phyloP scores from a whole-genome alignment of 2,329 filamentous ascomycete species.

The Fusarium proliferatum region DNA sequence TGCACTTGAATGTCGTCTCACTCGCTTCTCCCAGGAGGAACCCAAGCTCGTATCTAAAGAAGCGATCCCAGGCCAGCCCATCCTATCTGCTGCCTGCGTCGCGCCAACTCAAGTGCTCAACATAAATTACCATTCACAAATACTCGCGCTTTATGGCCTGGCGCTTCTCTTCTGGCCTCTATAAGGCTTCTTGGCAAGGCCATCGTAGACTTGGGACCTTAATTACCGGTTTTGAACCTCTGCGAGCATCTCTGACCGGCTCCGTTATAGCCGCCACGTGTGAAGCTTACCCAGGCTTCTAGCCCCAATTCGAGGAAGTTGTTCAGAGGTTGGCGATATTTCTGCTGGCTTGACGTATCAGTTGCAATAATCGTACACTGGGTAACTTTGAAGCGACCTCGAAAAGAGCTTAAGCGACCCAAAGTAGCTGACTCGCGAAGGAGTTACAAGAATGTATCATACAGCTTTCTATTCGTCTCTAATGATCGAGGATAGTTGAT shows the following conservation, averaged over 20 bases:
- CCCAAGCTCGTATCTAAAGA: neutral
- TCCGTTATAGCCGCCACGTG: fast-evolving
- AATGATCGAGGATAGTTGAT: neutral
- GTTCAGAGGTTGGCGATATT: too few species aligned
- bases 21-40: fast-evolving
- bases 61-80: neutral
- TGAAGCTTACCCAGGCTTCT: too few species aligned
- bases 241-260: too few species aligned
- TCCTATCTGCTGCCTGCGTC: fast-evolving
- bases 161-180: too few species aligned
- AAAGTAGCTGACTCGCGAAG: neutral
- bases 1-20: fast-evolving
- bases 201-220: neutral
- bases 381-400: fast-evolving
- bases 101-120: neutral
- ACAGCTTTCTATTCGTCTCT: too few species aligned
- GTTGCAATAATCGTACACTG: fast-evolving
- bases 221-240: too few species aligned
- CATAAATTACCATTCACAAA: neutral
- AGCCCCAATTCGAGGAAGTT: too few species aligned
- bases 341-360: too few species aligned
- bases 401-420: fast-evolving
- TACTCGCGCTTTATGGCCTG: fast-evolving
- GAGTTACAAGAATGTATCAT: too few species aligned
- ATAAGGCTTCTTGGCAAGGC: neutral